Conservation (phyloP, 2,329 filamentous ascomycete genomes). For the Neophaeococcomyces aloes region DNA sequence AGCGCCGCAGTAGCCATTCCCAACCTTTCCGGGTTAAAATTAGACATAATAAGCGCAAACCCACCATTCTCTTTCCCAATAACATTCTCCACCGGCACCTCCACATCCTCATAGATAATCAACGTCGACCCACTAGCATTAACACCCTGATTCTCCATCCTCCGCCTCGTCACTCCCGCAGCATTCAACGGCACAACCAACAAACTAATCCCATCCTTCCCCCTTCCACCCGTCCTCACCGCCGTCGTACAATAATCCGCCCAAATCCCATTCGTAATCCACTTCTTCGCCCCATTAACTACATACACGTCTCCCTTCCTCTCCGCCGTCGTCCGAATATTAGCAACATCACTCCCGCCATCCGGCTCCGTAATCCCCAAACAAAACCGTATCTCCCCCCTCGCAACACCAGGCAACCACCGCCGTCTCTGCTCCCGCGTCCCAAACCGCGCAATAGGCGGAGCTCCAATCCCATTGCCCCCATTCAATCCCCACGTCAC, state of each 20-base stretch:
- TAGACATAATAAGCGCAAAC: slow-evolving; percentile 65
- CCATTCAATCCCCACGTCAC: slow-evolving; percentile 48
- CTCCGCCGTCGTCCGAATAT: slow-evolving; percentile 57
- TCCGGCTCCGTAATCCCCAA: slow-evolving; percentile 72
- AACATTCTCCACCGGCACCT: slow-evolving; percentile 58
- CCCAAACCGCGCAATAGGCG: slow-evolving; percentile 60
- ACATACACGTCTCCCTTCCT: slow-evolving; percentile 59
- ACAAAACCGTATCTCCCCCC: slow-evolving; percentile 55
- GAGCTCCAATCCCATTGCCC: slow-evolving; percentile 59
- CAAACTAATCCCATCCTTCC: slow-evolving; percentile 56
- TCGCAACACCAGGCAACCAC: slow-evolving; percentile 57
- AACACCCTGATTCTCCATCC: slow-evolving; percentile 59
- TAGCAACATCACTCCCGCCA: slow-evolving; percentile 63
- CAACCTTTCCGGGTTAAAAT: slow-evolving; percentile 71
- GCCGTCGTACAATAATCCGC: slow-evolving; percentile 58
- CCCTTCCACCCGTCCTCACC: slow-evolving; percentile 60
- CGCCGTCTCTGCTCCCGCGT: slow-evolving; percentile 50
- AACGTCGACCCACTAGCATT: slow-evolving; percentile 61
- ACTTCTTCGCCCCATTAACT: slow-evolving; percentile 67
- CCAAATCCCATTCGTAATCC: slow-evolving; percentile 68
- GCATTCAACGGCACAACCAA: slow-evolving; percentile 59
- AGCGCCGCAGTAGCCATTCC: slow-evolving; percentile 56
- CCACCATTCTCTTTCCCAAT: slow-evolving; percentile 59
- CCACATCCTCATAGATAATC: slow-evolving; percentile 67
- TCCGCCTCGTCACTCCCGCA: slow-evolving; percentile 57